Conservation (phyloP, 2,329 filamentous ascomycete species). For the Fusarium algeriense region DNA sequence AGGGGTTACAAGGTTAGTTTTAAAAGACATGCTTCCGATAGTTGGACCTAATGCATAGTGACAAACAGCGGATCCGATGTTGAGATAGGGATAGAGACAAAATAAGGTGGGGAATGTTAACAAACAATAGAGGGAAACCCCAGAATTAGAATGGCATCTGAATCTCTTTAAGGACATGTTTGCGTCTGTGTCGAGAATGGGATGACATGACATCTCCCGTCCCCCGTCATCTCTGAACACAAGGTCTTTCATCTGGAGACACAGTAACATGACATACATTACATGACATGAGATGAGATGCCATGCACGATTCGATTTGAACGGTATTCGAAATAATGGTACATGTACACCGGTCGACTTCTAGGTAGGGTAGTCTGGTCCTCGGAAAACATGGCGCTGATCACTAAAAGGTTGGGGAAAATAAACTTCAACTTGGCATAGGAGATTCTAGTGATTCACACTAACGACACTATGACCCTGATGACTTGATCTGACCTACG, state of each 20-base stretch:
- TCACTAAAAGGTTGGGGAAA: constrained; percentile 2
- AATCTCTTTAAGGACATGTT: constrained; percentile 31
- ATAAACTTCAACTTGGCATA: not conserved
- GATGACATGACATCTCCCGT: constrained; percentile 35
- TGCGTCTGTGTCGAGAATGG: constrained; percentile 41
- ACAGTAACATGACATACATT: constrained; percentile 9
- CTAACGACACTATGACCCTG: not conserved
- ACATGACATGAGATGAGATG: constrained; percentile 5
- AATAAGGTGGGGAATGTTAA: constrained; percentile 5
- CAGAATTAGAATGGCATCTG: constrained; percentile 1
- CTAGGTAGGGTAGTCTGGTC: not conserved
- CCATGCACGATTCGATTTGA: constrained; percentile 29
- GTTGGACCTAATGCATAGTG: constrained; percentile 11
- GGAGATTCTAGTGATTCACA: not conserved
- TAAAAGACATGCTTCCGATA: not conserved
- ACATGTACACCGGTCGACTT: constrained; percentile 8
- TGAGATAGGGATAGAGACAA: not conserved
- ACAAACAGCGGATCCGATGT: constrained; percentile 31
- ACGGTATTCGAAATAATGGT: constrained; percentile 14
- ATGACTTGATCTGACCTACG: not conserved
- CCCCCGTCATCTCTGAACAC: constrained; percentile 25
- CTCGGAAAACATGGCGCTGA: constrained; percentile 1
- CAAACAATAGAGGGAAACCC: constrained; percentile 10
- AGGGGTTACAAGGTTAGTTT: constrained; percentile 11
- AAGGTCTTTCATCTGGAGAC: constrained; percentile 11